Evolutionary conservation across 1,139 yeast species (phyloP).

Genomic region (Diutina sp.): DNA sequence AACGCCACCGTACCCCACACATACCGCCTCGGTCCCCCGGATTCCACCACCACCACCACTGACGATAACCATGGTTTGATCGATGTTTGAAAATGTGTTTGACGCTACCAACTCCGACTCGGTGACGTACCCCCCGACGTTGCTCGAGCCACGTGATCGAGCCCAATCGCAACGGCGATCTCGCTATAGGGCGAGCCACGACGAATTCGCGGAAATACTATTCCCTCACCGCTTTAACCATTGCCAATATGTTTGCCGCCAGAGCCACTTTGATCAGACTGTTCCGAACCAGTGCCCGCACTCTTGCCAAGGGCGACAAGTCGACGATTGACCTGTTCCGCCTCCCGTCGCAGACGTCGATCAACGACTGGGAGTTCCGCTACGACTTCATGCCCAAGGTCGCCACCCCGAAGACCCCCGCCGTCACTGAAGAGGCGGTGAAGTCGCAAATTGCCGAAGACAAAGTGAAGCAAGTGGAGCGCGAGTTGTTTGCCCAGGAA

Average conservation of each 20-base stretch:
- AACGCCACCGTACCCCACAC: background rate
- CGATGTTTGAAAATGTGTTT: too few species aligned
- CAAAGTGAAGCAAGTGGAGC: conserved; percentile 27
- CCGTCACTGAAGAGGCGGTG: conserved; percentile 38
- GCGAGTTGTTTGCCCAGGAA: conserved; percentile 26
- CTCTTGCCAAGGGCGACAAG: conserved; percentile 27
- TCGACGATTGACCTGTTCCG: conserved; percentile 33
- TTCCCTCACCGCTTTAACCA: background rate
- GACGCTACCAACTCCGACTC: background rate
- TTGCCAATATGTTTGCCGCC: background rate
- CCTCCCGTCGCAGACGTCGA: conserved; percentile 35
- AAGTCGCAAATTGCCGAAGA: conserved; percentile 34
- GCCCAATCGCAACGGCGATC: background rate
- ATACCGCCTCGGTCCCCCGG: background rate
- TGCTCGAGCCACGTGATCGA: background rate
- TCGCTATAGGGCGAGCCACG: too few species aligned
- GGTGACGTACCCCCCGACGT: background rate
- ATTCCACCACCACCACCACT: background rate
- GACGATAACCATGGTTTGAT: too few species aligned
- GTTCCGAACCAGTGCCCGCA: background rate
- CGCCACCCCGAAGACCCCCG: conserved; percentile 37
- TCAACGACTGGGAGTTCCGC: conserved; percentile 38
- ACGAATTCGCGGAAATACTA: background rate
- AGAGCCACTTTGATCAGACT: background rate
- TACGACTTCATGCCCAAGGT: conserved; percentile 36